Base-by-base conservation (phyloP, 108 stramenopile species). In the Aurantiochytrium sp. region DNA sequence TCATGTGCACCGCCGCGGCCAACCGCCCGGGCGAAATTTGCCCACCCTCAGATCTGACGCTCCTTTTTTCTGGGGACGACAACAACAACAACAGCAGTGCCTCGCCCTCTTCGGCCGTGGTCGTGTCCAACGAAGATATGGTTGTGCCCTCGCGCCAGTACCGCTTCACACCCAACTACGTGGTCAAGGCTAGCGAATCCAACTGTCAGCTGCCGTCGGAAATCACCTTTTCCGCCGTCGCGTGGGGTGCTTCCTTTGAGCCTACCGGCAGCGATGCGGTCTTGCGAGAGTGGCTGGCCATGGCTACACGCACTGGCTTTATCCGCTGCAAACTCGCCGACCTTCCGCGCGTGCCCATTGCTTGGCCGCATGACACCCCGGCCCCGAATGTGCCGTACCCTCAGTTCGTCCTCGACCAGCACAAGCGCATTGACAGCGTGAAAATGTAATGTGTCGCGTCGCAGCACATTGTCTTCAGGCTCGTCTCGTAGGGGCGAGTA, bases 331-430 rank as follows among this genome's bases (percentile, higher is more conserved):
- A 65, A 27, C 34, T 65, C 27, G 19, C 59, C 8, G 34, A 65
- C 34, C 34, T 65, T 8, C 59, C 59, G 32, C 59, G 59, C 34
- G 59, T 65, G 34, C 59, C 59, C 15, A 65, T 65, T 65, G 59
- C 59, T 8, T 65, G 59, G 59, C 59, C 59, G 6, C 59, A 24
- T 27, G 59, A 65, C 34, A 30, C 6, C 6, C 59, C 59, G 15
- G 59, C 59, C 22, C 59, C 59, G 24, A 65, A 65, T 65, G 59
- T 65, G 59, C 59, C 59, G 59, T 65, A 65, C 19, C 59, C 59
- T 24, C 59, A 65, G 19, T 65, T 65, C 34, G 19, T 65, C 2
- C 32, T 65, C 19, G 59, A 65, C 24, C 59, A 65, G 4, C 19
- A 65, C 34, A 30, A 65, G 34, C 59, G 59, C 59, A 19, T 65